These are phyloP conservation scores for Plasmodium berghei DNA, from an alignment of 169 alveolate genomes.

Conservation along the genomic window DNA sequence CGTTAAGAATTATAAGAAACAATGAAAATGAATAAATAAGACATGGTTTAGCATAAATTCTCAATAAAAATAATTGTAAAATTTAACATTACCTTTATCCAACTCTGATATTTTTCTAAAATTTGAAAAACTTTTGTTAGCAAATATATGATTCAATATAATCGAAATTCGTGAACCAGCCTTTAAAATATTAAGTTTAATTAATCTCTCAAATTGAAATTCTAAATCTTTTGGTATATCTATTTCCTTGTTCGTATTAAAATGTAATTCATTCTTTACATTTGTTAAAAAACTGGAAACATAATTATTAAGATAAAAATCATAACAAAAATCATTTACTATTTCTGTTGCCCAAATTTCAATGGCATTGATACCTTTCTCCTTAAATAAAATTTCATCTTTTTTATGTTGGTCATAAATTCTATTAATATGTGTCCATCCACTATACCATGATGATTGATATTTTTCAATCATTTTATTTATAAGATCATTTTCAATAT, in stretches of 20 bases:
- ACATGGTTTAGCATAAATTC: too few relatives aligned
- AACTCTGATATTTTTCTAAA: constrained; percentile 49
- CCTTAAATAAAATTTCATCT: constrained; percentile 85
- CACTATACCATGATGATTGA: constrained; percentile 89
- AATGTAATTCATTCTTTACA: constrained; percentile 19
- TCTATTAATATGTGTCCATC: constrained; percentile 90
- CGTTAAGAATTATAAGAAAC: not conserved
- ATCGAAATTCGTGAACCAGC: constrained; percentile 90
- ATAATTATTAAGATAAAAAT: constrained; percentile 77
- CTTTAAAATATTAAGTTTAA: constrained; percentile 83
- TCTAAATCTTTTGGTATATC: constrained; percentile 81
- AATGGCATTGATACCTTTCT: constrained; percentile 77
- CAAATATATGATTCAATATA: constrained; percentile 84
- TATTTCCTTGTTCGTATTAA: constrained; percentile 64
- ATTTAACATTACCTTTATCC: constrained; percentile 21
- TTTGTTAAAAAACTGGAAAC: constrained; percentile 27
- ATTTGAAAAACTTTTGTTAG: constrained; percentile 74
- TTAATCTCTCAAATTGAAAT: constrained; percentile 61
- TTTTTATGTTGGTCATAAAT: constrained; percentile 84
- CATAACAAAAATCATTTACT: constrained; percentile 79
- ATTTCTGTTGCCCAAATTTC: constrained; percentile 89
- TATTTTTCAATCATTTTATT: constrained; percentile 33
- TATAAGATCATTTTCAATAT: constrained; percentile 39
- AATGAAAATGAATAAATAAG: too few relatives aligned
- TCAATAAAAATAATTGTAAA: too few relatives aligned